These are phyloP conservation scores for Passiflora organensis DNA, from an alignment of 345 rosid species.

Conservation along the genomic window DNA sequence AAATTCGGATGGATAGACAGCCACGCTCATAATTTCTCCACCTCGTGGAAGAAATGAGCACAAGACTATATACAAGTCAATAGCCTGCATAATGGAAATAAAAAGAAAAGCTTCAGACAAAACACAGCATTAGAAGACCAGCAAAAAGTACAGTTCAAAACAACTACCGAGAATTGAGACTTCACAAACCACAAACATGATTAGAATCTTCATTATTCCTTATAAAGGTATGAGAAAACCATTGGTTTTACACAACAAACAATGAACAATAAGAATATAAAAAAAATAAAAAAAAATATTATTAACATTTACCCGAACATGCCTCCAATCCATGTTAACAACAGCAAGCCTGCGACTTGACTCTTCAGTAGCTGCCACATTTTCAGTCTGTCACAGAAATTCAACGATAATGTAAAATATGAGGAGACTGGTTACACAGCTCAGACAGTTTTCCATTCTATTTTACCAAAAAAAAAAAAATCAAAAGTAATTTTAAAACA, in stretches of 20 bases:
- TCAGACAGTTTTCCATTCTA: background rate
- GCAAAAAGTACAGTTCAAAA: background rate
- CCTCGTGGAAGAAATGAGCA: constrained; percentile 77
- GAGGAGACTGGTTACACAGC: too few species aligned
- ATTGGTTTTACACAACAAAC: too few species aligned
- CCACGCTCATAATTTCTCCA: constrained; percentile 64
- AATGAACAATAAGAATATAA: too few species aligned
- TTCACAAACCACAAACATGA: too few species aligned
- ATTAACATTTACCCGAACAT: constrained; percentile 60
- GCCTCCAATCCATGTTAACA: constrained; percentile 91
- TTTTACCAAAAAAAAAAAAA: background rate
- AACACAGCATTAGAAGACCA: too few species aligned
- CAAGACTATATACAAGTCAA: constrained; percentile 71
- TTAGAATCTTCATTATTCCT: too few species aligned
- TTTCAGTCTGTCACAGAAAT: constrained; percentile 61
- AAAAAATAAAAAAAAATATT: too few species aligned
- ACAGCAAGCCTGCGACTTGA: constrained; percentile 77
- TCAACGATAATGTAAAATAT: too few species aligned
- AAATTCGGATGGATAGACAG: constrained; percentile 88
- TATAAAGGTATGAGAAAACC: too few species aligned
- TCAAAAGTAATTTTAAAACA: too few species aligned
- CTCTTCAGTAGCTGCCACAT: constrained; percentile 46
- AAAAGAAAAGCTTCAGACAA: too few species aligned
- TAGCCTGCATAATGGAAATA: constrained; percentile 63
- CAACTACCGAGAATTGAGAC: too few species aligned